Base-by-base conservation (phyloP, 2,329 filamentous ascomycete genomes). In the Cytospora schulzeri region DNA sequence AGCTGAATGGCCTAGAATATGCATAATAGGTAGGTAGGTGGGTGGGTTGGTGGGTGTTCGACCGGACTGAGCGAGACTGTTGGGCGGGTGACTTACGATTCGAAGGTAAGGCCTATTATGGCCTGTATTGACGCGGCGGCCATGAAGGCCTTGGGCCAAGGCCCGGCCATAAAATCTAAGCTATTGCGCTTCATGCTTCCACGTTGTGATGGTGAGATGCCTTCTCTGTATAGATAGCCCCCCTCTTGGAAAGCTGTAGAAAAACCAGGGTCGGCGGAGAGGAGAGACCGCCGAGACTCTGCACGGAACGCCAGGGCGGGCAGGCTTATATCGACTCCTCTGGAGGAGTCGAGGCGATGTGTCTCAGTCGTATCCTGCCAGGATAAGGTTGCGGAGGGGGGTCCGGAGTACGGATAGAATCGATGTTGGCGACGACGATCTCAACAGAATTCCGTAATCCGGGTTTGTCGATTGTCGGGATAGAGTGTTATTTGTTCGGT, bases 111-210 rank as follows among this genome's bases (percentile, higher is more conserved):
- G 68, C 91, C 91, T 62, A 96, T 84, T 66, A 90, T 78, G 68
- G 92, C 91, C 81, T 99, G 95, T 64, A 91, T 68, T 54, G 89
- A 77, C 41, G 91, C 88, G 41, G 91, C 84, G 68, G 87, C 76
- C 78, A 96, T 87, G 75, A 98, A 98, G 67, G 87, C 81, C 83
- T 92, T 94, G 19, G 93, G 93, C 94, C 95, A 99, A 73, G 84
- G 86, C 64, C 91, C 91, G 74, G 88, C 91, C 71, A 96, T 89
- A 71, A 91, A 87, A 74, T 93, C 94, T 81, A 93, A 87, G 71
- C 78, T 86, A 71, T 73, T 73, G 69, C 73, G 72, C 68, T 72
- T 75, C 72, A 76, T 73, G 63, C 70, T 70, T 63, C 65, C 70
- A 68, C 71, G 73, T 62, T 71, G 75, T 65, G 73, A 75, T n/a